Evolutionary conservation across 2,329 filamentous ascomycete genomes (phyloP), one percentile per base, ranked within the genome.

Genomic region (Albophoma yamanashiensis): DNA sequence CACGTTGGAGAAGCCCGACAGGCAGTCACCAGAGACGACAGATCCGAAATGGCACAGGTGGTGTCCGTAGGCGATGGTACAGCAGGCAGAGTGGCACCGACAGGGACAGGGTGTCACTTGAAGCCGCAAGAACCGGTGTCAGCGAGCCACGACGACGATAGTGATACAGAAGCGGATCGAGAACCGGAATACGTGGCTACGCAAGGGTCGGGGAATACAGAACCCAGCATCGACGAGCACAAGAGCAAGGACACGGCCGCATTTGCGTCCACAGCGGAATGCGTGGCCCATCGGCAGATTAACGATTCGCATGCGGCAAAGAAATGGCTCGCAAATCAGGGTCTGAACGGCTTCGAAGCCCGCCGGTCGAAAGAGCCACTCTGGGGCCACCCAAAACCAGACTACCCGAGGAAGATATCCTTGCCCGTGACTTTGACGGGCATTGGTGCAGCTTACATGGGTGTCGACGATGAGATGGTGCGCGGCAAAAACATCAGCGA

Each of bases 391-490:
- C 27, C 25, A 36, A 57, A 43, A 45, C 39, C 55, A 25, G 42
- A 47, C 34, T 20, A 25, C 31, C n/a, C 20, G 14, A 36, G 57
- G 14, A 62, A 61, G 15, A 57, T 47, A 52, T 59, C 63, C 8
- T 60, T 66, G 2, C 64, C 64, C 5, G 39, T 63, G 9, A 62
- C 63, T 15, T 62, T 70, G 17, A 62, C 66, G 25, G 68, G 68
- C n/a, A 64, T 69, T 14, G 67, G 68, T 14, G 67, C 66, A 36
- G 66, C 64, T 9, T 60, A 67, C 52, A 39, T 64, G 42, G 63
- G 58, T 7, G 55, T 63, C n/a, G 64, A 68, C 20, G 62, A 63
- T 9, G 62, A 63, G 20, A 53, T 58, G 31, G 56, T 67, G 58
- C 63, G 61, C 25, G 64, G 63, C 55, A 63, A 60, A 58, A 55